Conservation (phyloP, 257 asterid species). For the Salvia hispanica region DNA sequence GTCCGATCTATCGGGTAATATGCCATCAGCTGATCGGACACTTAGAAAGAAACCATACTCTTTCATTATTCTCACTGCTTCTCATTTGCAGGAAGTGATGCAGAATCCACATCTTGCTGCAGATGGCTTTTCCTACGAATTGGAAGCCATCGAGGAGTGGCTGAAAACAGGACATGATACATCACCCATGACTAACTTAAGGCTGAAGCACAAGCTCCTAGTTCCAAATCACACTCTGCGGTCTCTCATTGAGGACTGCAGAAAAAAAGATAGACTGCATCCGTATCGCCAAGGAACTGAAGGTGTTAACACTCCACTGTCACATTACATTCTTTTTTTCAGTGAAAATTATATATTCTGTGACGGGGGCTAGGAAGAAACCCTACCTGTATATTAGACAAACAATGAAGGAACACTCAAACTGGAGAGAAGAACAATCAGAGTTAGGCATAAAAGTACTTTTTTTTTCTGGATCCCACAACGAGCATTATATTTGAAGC, state of each 20-base stretch:
- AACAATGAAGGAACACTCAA: neutral
- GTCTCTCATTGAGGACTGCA: slow-evolving; percentile 62
- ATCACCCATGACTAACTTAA: slow-evolving; percentile 75
- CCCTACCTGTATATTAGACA: neutral
- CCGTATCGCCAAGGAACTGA: neutral
- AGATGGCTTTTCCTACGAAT: slow-evolving; percentile 77
- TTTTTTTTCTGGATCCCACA: neutral
- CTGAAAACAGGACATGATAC: slow-evolving; percentile 54
- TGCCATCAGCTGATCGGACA: neutral
- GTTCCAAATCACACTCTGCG: slow-evolving; percentile 66
- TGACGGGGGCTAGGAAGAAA: neutral
- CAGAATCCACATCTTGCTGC: slow-evolving; percentile 71
- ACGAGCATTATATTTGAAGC: neutral
- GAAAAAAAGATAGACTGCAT: slow-evolving; percentile 35
- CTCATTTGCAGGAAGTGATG: slow-evolving; percentile 57
- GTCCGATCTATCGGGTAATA: slow-evolving; percentile 64
- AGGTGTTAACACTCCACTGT: slow-evolving; percentile 7
- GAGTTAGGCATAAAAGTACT: neutral
- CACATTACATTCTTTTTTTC: neutral
- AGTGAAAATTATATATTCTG: neutral
- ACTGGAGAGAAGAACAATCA: neutral
- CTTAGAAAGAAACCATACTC: neutral
- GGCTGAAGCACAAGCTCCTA: slow-evolving; percentile 52
- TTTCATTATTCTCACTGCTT: neutral
- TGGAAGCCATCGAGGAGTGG: slow-evolving; percentile 67